phyloP scores from a whole-genome alignment of 768 basidiomycete species.

The Lepiota venenata region DNA sequence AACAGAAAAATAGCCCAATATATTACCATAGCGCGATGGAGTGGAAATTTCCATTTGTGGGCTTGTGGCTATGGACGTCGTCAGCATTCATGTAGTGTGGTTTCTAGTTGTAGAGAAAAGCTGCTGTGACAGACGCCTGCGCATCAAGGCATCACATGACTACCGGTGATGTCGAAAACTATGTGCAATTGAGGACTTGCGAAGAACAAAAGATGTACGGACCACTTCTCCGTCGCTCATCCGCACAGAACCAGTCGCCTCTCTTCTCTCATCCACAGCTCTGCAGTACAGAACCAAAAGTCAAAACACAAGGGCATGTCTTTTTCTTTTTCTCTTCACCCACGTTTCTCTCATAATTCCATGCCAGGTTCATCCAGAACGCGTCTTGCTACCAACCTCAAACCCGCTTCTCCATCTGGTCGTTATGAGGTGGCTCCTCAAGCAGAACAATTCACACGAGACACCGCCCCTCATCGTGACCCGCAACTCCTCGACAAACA shows the following conservation, averaged over 20 bases:
- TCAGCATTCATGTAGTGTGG: too few species aligned
- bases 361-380: constrained; percentile 7
- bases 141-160: too few species aligned
- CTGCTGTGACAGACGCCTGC: too few species aligned
- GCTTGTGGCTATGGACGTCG: too few species aligned
- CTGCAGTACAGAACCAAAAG: not conserved
- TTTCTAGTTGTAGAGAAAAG: too few species aligned
- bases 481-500: not conserved
- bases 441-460: not conserved
- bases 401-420: not conserved
- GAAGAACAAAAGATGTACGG: not conserved
- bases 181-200: not conserved
- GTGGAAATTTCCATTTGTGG: too few species aligned
- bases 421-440: constrained; percentile 7
- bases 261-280: not conserved
- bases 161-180: too few species aligned
- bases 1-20: too few species aligned
- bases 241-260: not conserved
- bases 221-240: not conserved
- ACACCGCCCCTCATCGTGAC: constrained; percentile 7
- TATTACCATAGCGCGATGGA: too few species aligned
- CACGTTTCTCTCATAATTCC: not conserved
- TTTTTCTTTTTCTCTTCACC: not conserved
- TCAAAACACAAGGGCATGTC: not conserved
- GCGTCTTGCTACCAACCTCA: constrained; percentile 11